phyloP scores from a whole-genome alignment of 176 grass and related monocot genomes.

The Tillandsia fasciculata region DNA sequence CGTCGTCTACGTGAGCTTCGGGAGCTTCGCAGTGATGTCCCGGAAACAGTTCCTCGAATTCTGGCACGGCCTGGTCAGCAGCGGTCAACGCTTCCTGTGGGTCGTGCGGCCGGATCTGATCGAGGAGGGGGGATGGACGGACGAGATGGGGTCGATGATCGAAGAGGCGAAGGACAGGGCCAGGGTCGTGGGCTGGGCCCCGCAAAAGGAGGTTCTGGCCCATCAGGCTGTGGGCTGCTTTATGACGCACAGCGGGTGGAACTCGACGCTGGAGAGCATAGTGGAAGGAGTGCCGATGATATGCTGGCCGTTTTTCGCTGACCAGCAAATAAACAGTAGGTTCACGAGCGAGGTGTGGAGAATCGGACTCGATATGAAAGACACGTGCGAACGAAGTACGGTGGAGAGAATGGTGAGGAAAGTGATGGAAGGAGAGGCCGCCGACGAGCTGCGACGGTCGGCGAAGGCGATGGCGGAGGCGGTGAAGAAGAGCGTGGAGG shows the following conservation, averaged over 20 bases:
- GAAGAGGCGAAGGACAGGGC: constrained; percentile 3
- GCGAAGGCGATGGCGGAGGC: constrained; percentile 16
- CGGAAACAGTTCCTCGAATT: constrained; percentile 29
- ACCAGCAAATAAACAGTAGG: constrained; percentile 38
- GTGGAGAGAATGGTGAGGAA: constrained; percentile 38
- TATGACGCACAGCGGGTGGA: constrained; percentile 70
- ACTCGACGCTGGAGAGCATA: constrained; percentile 54
- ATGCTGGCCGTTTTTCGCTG: constrained; percentile 29
- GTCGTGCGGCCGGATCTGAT: constrained; percentile 41
- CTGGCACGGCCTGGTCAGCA: constrained; percentile 24
- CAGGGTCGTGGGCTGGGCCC: constrained; percentile 40
- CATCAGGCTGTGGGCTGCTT: constrained; percentile 46
- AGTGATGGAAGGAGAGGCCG: constrained; percentile 33
- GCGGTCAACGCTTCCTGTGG: constrained; percentile 37
- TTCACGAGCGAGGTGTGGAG: constrained; percentile 23
- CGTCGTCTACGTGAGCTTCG: constrained; percentile 51
- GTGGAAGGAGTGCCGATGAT: constrained; percentile 29
- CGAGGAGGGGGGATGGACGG: not conserved
- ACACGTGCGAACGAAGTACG: constrained; percentile 2
- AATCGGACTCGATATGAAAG: constrained; percentile 34
- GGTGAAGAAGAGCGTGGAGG: constrained; percentile 18
- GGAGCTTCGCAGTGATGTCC: constrained; percentile 33
- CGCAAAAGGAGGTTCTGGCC: constrained; percentile 48
- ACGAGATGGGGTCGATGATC: not conserved
- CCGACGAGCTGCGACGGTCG: constrained; percentile 14